Conservation (phyloP, 768 basidiomycete species). For the Pilatotrama ljubarskyi region DNA sequence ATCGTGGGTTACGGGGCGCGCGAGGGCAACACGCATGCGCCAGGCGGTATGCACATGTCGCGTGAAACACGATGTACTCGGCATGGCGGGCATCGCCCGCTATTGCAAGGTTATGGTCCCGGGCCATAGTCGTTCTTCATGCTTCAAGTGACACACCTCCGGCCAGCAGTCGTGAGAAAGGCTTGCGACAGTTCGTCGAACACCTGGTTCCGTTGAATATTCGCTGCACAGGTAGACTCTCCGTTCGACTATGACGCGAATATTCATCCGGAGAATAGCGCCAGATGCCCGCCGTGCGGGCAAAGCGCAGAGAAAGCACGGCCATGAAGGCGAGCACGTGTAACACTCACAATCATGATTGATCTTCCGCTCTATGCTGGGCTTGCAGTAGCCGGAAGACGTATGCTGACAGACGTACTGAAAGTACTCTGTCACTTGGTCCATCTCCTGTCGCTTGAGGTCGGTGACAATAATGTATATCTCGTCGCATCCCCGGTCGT, state of each 20-base stretch:
- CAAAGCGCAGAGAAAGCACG: no score
- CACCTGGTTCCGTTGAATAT: no score
- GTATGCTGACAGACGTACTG: slow-evolving; percentile 69
- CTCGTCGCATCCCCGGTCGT: slow-evolving; percentile 77
- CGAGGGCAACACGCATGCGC: no score
- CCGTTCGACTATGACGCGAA: no score
- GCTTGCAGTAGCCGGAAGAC: slow-evolving; percentile 63
- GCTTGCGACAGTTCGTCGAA: no score
- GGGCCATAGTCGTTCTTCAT: no score
- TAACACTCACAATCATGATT: slow-evolving; percentile 64
- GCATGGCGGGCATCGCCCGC: no score
- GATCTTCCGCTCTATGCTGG: slow-evolving; percentile 65
- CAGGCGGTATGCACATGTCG: not conserved
- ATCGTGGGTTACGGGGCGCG: not conserved
- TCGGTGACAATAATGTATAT: slow-evolving; percentile 80
- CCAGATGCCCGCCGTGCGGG: not conserved
- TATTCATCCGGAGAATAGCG: no score
- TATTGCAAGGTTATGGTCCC: no score
- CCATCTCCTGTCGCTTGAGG: slow-evolving; percentile 78
- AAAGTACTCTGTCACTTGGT: slow-evolving; percentile 77
- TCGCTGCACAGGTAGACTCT: no score
- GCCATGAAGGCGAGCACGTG: not conserved
- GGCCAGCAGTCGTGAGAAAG: no score
- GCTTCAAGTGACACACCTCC: no score
- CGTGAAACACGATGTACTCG: slow-evolving; percentile 4